Conservation (phyloP, 768 basidiomycete genomes). For the Leucocoprinus birnbaumii region DNA sequence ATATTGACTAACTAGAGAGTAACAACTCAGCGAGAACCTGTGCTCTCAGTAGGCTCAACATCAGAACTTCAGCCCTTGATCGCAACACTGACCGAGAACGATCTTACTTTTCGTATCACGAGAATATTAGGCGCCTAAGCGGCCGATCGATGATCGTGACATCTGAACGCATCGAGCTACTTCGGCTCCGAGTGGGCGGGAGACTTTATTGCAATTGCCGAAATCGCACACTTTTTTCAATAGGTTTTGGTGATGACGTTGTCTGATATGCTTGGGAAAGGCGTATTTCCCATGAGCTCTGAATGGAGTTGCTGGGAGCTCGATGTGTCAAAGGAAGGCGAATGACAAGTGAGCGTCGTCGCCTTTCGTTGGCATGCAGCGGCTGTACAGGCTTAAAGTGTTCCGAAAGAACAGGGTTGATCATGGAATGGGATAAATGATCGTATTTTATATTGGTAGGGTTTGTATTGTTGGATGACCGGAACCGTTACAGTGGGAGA, state of each 20-base stretch:
- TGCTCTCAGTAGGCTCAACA: too few species aligned
- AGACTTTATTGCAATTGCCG: not conserved
- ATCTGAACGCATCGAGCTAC: too few species aligned
- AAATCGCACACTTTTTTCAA: not conserved
- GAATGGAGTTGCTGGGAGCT: not conserved
- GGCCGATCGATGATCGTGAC: not conserved
- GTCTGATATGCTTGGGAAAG: not conserved
- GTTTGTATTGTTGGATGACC: slow-evolving; percentile 2
- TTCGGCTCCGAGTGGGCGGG: slow-evolving; percentile 1
- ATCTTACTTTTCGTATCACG: too few species aligned
- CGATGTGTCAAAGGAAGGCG: not conserved
- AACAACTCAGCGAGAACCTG: too few species aligned
- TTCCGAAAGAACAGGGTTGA: slow-evolving; percentile 2
- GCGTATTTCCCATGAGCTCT: not conserved
- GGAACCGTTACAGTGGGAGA: slow-evolving; percentile 1
- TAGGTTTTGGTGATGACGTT: not conserved
- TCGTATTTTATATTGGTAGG: not conserved
- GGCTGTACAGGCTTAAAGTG: not conserved
- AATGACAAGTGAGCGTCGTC: not conserved
- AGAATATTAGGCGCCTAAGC: not conserved
- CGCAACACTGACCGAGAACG: too few species aligned
- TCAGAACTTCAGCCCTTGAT: too few species aligned
- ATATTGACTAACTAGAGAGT: too few species aligned
- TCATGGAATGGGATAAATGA: not conserved
- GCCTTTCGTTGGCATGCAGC: not conserved